phyloP scores from a whole-genome alignment of 768 basidiomycete genomes.

The Pleurotus platypus region DNA sequence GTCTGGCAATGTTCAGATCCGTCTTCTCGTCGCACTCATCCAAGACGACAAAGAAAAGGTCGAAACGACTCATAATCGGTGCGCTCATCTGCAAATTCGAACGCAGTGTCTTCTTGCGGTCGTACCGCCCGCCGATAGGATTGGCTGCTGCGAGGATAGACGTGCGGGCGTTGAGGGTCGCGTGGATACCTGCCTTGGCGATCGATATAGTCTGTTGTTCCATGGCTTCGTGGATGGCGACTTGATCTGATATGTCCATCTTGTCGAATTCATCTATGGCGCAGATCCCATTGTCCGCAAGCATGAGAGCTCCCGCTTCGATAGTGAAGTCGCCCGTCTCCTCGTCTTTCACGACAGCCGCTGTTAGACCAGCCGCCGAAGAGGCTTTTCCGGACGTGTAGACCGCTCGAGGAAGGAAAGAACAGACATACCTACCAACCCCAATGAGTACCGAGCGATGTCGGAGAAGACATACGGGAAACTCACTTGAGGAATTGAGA shows the following conservation, averaged over 20 bases:
- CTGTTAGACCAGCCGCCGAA: conserved; percentile 97
- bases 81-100: conserved; percentile 97
- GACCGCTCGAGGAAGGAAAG: conserved; percentile 95
- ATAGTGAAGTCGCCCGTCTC: conserved; percentile 99
- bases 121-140: conserved; percentile 95
- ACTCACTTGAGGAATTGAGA: conserved; percentile 97
- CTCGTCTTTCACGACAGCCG: conserved; percentile 97
- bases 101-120: conserved; percentile 86
- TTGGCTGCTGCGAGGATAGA: conserved; percentile 98
- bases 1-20: conserved; percentile 90
- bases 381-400: conserved; percentile 99
- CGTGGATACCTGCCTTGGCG: conserved; percentile 98
- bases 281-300: conserved; percentile 98
- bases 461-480: neutral
- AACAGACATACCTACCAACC: conserved; percentile 82
- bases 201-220: conserved; percentile 99
- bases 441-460: conserved; percentile 1
- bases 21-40: conserved; percentile 95
- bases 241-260: conserved; percentile 98
- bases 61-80: conserved; percentile 98
- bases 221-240: conserved; percentile 99
- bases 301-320: conserved; percentile 98
- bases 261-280: conserved; percentile 99
- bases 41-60: conserved; percentile 96
- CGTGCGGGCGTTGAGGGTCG: conserved; percentile 95